These are phyloP conservation scores for Tuber magnatum DNA, from an alignment of 495 filamentous ascomycete genomes.

Conservation along the genomic window DNA sequence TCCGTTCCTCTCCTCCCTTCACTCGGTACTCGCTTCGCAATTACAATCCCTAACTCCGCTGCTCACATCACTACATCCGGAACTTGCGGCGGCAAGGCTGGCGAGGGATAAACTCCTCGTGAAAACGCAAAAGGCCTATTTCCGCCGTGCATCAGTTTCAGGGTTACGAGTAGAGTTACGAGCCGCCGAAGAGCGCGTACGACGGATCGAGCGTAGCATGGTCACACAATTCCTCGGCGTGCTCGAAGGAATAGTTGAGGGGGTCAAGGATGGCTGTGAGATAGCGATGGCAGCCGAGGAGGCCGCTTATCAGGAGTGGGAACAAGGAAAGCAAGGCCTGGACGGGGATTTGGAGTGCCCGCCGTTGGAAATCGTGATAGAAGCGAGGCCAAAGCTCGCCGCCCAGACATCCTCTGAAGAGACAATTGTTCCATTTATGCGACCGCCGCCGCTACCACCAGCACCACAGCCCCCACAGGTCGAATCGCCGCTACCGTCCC, in stretches of 20 bases:
- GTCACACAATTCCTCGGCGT: conserved; percentile 10
- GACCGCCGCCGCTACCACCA: neutral
- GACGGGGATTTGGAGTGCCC: neutral
- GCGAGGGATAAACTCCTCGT: conserved; percentile 19
- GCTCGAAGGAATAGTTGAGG: conserved; percentile 13
- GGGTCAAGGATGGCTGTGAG: conserved; percentile 16
- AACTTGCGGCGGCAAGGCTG: conserved; percentile 9
- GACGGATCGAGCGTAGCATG: conserved; percentile 11
- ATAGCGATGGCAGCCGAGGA: neutral
- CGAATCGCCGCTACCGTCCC: neutral
- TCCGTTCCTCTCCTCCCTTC: conserved; percentile 17
- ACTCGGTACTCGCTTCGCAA: neutral
- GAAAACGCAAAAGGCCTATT: conserved; percentile 23
- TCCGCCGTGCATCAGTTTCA: conserved; percentile 10
- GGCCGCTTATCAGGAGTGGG: neutral
- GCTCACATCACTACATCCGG: neutral
- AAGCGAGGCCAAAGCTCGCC: neutral
- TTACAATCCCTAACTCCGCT: conserved; percentile 6
- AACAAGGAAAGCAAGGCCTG: neutral
- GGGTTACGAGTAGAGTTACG: conserved; percentile 14
- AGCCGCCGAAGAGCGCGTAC: conserved; percentile 8
- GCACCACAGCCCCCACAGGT: neutral
- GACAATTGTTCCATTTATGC: neutral
- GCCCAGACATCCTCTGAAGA: neutral
- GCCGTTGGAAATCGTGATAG: neutral